phyloP scores from a whole-genome alignment of 306 rosid species.

The Trichosanthes cucumerina region DNA sequence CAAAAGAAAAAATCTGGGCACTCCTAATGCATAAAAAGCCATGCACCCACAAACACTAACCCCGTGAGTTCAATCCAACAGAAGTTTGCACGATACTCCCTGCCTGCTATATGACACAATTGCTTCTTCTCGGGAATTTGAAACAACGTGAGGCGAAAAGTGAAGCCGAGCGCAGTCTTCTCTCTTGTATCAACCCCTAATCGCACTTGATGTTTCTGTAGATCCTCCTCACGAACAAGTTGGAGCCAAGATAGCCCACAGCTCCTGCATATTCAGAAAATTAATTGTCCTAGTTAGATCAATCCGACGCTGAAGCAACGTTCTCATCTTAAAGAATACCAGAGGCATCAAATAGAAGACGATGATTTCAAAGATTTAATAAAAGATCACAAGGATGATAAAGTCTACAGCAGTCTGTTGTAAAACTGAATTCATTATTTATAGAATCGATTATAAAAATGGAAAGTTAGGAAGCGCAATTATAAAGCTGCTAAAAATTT shows the following conservation, averaged over 20 bases:
- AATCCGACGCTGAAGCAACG: background rate
- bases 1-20: conserved; percentile 29
- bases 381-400: background rate
- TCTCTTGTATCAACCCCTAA: conserved; percentile 30
- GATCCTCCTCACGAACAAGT: conserved; percentile 96
- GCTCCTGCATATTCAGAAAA: conserved; percentile 56
- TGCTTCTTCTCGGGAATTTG: conserved; percentile 26
- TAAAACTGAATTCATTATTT: background rate
- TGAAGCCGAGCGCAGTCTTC: conserved; percentile 39
- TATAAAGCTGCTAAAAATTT: background rate
- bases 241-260: conserved; percentile 91
- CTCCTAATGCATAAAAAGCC: conserved; percentile 39
- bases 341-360: background rate
- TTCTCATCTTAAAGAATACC: background rate
- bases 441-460: background rate
- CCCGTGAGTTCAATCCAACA: conserved; percentile 37
- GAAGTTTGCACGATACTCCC: conserved; percentile 25
- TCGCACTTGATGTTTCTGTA: conserved; percentile 98
- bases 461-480: background rate
- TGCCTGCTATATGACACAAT: conserved; percentile 20
- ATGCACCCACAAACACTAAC: conserved; percentile 44
- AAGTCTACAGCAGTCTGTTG: background rate
- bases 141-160: conserved; percentile 13
- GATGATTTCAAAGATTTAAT: background rate
- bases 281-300: background rate